phyloP scores from a whole-genome alignment of 2,329 filamentous ascomycete genomes.

The Hymenoscyphus scutula region DNA sequence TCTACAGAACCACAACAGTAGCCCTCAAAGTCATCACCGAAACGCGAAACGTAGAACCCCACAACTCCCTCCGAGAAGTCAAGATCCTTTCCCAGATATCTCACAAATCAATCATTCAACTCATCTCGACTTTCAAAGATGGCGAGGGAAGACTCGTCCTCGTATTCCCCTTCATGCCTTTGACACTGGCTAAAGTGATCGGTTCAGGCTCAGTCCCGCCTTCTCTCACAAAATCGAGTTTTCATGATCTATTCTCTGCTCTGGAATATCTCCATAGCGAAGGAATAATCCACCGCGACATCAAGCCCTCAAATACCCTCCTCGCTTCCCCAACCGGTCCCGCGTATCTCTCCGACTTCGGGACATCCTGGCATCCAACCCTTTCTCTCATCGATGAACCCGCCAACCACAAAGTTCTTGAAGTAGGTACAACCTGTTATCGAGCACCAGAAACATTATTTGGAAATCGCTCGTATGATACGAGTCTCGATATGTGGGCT shows the following conservation, averaged over 20 bases:
- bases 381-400: conserved; percentile 58
- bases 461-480: conserved; percentile 70
- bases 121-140: conserved; percentile 73
- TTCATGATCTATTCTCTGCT: conserved; percentile 65
- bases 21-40: conserved; percentile 87
- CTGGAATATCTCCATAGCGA: conserved; percentile 68
- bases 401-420: conserved; percentile 71
- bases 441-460: conserved; percentile 89
- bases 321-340: conserved; percentile 66
- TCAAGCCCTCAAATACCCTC: conserved; percentile 90
- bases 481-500: conserved; percentile 83
- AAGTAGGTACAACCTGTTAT: conserved; percentile 91
- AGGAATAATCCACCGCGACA: conserved; percentile 85
- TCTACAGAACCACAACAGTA: conserved; percentile 64
- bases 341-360: conserved; percentile 85
- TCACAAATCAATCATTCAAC: conserved; percentile 58
- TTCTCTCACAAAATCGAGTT: conserved; percentile 44
- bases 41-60: conserved; percentile 70
- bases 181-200: conserved; percentile 70
- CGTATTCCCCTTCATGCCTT: conserved; percentile 79
- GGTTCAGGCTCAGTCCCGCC: conserved; percentile 43
- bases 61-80: conserved; percentile 77
- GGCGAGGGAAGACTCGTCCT: conserved; percentile 71
- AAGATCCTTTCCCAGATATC: conserved; percentile 64
- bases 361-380: conserved; percentile 75